Base-by-base conservation (phyloP, 2,329 filamentous ascomycete species). In the Trichoderma guizhouense region DNA sequence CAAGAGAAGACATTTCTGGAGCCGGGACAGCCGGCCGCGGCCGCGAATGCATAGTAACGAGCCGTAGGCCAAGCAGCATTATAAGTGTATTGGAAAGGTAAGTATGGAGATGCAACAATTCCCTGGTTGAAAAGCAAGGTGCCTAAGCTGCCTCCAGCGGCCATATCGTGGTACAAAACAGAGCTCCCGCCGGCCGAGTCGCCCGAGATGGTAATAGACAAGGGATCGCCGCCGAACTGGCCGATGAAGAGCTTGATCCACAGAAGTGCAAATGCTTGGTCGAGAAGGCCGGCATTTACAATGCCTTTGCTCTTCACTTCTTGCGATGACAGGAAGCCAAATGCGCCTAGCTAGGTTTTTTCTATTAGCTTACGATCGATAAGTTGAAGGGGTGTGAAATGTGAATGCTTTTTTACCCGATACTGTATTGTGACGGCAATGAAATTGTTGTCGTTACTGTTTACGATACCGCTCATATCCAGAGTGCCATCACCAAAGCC, bases 281-380 rank as follows among this genome's bases (percentile, higher is more conserved):
- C 63, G 18, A 30, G 26, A 28, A 60, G 26, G n/a, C 57, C 57
- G 57, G 34, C 36, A 32, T 34, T 60, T 24, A 90, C 81, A 3
- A 90, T 86, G 2, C 91, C 91, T 73, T 93, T 91, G 4, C 84
- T 84, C 3, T 91, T 82, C 57, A 93, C 85, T 79, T 94, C 91
- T 66, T 86, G 86, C 7, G 92, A 91, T 0, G 89, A 86, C 79
- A 94, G 77, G 81, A 94, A 94, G 0, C 92, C 93, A 73, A 93
- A 94, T 0, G 89, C 92, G 9, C 87, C 91, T 0, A 93, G 39
- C 39, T 43, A 7, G 18, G 39, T 11, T 47, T n/a, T n/a, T 43
- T 47, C 18, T n/a, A n/a, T 43, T n/a, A 43, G 39, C 18, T 18
- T n/a, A 3, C 39, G 39, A 3, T 8, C 18, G 7, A 43, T 14